These are phyloP conservation scores for Boletus semigastroideus DNA, from an alignment of 1,284 basidiomycete species.

Conservation along the genomic window DNA sequence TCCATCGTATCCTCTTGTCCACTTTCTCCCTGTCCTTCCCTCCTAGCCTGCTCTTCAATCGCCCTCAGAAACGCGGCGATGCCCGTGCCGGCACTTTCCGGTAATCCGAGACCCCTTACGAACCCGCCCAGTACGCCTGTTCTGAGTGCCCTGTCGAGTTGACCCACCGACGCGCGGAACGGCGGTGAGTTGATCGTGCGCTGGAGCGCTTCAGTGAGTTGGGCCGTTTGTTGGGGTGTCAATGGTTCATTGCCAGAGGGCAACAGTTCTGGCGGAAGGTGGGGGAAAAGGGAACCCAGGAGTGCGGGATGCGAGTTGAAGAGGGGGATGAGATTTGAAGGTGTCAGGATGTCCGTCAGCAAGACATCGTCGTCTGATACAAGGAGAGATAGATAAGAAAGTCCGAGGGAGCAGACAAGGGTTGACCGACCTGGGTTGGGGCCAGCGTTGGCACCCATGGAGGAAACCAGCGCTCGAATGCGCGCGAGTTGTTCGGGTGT, in stretches of 20 bases:
- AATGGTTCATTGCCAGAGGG: slow-evolving; percentile 13
- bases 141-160: slow-evolving; percentile 73
- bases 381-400: neutral
- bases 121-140: slow-evolving; percentile 72
- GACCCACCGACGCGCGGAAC: slow-evolving; percentile 61
- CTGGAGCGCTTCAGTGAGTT: slow-evolving; percentile 58
- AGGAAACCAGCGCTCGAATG: slow-evolving; percentile 43
- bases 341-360: slow-evolving; percentile 33
- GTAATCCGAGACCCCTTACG: slow-evolving; percentile 71
- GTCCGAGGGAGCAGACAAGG: slow-evolving; percentile 15
- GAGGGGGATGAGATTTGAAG: slow-evolving; percentile 64
- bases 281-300: slow-evolving; percentile 67
- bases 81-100: slow-evolving; percentile 74
- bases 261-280: slow-evolving; percentile 52
- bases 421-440: slow-evolving; percentile 15
- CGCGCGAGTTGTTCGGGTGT: slow-evolving; percentile 58
- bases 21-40: slow-evolving; percentile 36
- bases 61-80: slow-evolving; percentile 72
- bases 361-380: neutral
- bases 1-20: slow-evolving; percentile 32
- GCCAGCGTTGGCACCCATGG: slow-evolving; percentile 33
- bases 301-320: slow-evolving; percentile 68
- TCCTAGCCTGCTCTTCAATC: slow-evolving; percentile 69
- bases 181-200: slow-evolving; percentile 56
- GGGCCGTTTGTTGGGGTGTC: slow-evolving; percentile 26